These are phyloP conservation scores for Fusarium nodosum DNA, from an alignment of 2,329 filamentous ascomycete genomes.

Conservation along the genomic window DNA sequence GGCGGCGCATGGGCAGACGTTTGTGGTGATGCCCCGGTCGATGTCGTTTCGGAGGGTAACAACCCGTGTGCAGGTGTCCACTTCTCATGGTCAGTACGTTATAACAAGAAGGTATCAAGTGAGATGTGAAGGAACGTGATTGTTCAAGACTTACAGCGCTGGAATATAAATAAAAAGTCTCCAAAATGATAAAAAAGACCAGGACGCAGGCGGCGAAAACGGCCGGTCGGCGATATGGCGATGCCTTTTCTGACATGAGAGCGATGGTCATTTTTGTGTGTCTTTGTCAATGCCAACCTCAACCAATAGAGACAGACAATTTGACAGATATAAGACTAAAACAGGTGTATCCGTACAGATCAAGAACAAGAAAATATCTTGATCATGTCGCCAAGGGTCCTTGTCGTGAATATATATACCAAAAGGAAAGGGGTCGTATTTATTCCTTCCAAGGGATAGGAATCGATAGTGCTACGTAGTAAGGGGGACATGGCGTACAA, in stretches of 20 bases:
- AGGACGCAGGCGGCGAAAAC: slow-evolving; percentile 12
- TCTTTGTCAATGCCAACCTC: too few species aligned
- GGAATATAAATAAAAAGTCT: slow-evolving; percentile 30
- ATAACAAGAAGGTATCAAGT: not conserved
- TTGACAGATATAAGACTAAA: not conserved
- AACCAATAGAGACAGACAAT: not conserved
- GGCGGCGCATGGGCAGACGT: slow-evolving; percentile 13
- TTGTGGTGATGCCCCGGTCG: slow-evolving; percentile 21
- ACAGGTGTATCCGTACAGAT: slow-evolving; percentile 1
- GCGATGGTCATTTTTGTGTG: slow-evolving; percentile 13
- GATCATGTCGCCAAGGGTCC: slow-evolving; percentile 5
- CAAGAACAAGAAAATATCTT: slow-evolving; percentile 4
- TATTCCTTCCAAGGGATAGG: slow-evolving; percentile 24
- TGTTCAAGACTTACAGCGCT: slow-evolving; percentile 15
- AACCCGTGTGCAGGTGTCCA: slow-evolving; percentile 33
- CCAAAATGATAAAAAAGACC: slow-evolving; percentile 29
- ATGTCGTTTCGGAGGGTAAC: slow-evolving; percentile 11
- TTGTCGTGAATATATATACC: slow-evolving; percentile 3
- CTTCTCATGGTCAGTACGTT: slow-evolving; percentile 11
- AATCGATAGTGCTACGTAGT: slow-evolving; percentile 14
- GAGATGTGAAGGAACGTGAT: not conserved
- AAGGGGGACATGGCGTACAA: slow-evolving; percentile 20
- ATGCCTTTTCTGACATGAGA: slow-evolving; percentile 22
- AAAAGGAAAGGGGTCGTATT: slow-evolving; percentile 16
- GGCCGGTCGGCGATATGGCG: slow-evolving; percentile 24